These are phyloP conservation scores for Heimioporus punctisporus DNA, from an alignment of 1,284 basidiomycete species.

Conservation along the genomic window DNA sequence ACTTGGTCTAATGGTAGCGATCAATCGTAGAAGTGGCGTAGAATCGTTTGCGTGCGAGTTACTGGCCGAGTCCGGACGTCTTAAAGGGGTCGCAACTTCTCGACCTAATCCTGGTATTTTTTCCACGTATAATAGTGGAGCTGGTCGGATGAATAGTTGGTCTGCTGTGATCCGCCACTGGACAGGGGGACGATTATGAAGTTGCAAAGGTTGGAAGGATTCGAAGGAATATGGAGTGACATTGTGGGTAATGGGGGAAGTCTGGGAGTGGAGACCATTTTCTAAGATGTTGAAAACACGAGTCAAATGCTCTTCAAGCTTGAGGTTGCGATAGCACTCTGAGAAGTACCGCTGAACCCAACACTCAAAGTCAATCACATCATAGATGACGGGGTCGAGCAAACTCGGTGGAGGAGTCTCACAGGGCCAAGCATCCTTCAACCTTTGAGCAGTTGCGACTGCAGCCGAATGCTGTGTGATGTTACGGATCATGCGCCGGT, in stretches of 20 bases:
- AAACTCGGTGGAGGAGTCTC: slow-evolving; percentile 2
- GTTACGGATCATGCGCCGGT: not conserved
- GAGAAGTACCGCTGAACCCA: slow-evolving; percentile 6
- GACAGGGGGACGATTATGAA: no score
- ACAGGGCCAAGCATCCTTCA: not conserved
- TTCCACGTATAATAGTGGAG: not conserved
- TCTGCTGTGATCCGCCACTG: not conserved
- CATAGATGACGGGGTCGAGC: slow-evolving; percentile 7
- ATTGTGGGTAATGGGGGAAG: not conserved
- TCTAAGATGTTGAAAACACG: slow-evolving; percentile 14
- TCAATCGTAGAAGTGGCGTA: not conserved
- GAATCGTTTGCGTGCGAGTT: not conserved
- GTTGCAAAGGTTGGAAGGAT: not conserved
- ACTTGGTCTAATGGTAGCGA: not conserved
- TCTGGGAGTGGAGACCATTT: not conserved
- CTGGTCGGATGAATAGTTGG: slow-evolving; percentile 9
- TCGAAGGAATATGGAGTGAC: slow-evolving; percentile 14
- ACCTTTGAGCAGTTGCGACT: not conserved
- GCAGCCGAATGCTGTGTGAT: slow-evolving; percentile 2
- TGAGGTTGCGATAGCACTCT: not conserved
- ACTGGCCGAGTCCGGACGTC: no score
- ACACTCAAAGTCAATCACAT: not conserved
- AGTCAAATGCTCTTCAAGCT: slow-evolving; percentile 1
- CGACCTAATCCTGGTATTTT: not conserved
- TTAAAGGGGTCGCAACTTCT: no score